phyloP scores from a whole-genome alignment of 2,329 filamentous ascomycete species.

The Aspergillus alliaceus region DNA sequence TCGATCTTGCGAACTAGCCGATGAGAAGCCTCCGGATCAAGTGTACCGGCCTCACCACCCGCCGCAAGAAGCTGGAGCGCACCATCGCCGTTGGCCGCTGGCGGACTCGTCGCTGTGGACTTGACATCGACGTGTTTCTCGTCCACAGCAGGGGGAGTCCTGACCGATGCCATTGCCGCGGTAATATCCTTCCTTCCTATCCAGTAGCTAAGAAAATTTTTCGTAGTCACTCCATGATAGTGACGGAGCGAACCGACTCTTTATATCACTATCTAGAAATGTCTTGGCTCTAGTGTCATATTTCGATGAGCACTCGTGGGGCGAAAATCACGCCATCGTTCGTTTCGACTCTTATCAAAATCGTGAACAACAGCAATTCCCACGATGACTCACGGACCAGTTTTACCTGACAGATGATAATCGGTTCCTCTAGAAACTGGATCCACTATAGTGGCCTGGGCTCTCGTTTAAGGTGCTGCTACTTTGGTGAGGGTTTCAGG shows the following conservation, averaged over 20 bases:
- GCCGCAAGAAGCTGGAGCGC: constrained; percentile 3
- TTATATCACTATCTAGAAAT: background rate
- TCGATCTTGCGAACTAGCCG: constrained; percentile 30
- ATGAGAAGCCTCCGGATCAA: constrained; percentile 9
- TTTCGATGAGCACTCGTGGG: background rate
- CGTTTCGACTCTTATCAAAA: background rate
- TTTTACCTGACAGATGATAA: background rate
- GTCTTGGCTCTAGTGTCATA: background rate
- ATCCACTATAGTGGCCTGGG: too few species aligned
- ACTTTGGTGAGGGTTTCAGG: too few species aligned
- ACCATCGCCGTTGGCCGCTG: background rate
- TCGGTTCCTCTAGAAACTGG: too few species aligned
- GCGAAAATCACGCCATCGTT: background rate
- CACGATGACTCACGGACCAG: background rate
- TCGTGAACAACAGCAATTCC: background rate
- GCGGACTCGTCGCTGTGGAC: background rate
- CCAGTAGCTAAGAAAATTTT: too few species aligned
- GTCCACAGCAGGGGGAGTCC: background rate
- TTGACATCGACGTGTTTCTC: constrained; percentile 12
- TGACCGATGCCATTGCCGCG: background rate
- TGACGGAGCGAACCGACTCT: background rate
- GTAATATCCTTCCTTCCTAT: background rate
- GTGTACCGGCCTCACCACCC: background rate
- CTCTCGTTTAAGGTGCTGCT: too few species aligned
- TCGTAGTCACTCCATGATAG: background rate